Evolutionary conservation across 176 grass and related monocot species (phyloP).

Genomic region (Thinopyrum elongatum): DNA sequence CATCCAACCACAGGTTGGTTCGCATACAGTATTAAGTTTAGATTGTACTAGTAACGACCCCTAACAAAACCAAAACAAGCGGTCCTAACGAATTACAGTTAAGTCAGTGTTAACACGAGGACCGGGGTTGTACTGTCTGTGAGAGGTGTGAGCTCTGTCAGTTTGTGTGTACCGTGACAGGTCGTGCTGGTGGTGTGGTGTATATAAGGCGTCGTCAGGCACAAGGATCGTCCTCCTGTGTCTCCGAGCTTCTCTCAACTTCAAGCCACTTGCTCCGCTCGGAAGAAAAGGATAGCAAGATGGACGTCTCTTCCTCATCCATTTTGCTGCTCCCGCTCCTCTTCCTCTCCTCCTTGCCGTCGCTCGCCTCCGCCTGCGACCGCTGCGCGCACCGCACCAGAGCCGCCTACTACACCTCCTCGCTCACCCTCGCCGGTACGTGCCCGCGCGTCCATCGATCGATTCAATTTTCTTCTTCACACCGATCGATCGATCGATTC

Average conservation of each 20-base stretch:
- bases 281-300: neutral
- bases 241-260: too few species aligned
- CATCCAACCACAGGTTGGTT: too few species aligned
- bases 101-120: too few species aligned
- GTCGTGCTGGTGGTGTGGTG: neutral
- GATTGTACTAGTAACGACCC: too few species aligned
- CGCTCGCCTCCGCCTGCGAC: slow-evolving; percentile 60
- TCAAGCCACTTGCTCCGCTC: neutral
- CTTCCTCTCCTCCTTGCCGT: slow-evolving; percentile 16
- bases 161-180: neutral
- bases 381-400: slow-evolving; percentile 62
- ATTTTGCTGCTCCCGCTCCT: neutral
- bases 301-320: slow-evolving; percentile 22
- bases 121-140: too few species aligned
- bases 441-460: too few species aligned
- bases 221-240: neutral
- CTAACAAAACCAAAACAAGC: too few species aligned
- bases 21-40: too few species aligned
- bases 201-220: slow-evolving; percentile 43
- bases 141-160: too few species aligned
- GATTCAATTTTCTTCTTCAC: neutral
- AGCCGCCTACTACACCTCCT: slow-evolving; percentile 51
- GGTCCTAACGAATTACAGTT: too few species aligned
- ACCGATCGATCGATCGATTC: too few species aligned
- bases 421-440: slow-evolving; percentile 53